A percentile compares a stretch with the other conserved stretches of the same genome.
Evolutionary conservation across 441 rosid species (phyloP).

Genomic region (Eutrema salsugineum): DNA sequence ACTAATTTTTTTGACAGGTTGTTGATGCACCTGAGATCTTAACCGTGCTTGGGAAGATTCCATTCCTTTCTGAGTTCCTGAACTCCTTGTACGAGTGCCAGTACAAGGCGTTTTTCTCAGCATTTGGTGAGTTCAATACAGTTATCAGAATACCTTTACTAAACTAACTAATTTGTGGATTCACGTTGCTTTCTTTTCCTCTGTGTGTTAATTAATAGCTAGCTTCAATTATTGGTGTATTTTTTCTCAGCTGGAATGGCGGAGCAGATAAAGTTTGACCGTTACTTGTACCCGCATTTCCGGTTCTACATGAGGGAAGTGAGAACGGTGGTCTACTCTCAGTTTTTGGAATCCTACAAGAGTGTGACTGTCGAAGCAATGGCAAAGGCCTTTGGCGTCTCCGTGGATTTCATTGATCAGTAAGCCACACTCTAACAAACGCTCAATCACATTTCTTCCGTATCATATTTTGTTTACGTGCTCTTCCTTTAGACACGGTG

Average conservation of each 20-base stretch:
- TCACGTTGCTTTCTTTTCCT: neutral
- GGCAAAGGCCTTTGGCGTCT: constrained; percentile 97
- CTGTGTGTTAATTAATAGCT: neutral
- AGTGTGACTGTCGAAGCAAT: constrained; percentile 96
- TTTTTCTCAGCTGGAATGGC: constrained; percentile 72
- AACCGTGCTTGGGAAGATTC: constrained; percentile 96
- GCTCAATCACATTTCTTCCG: neutral
- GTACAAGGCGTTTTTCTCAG: constrained; percentile 86
- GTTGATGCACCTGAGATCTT: constrained; percentile 99
- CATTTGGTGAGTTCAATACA: constrained; percentile 68
- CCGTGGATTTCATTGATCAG: constrained; percentile 91
- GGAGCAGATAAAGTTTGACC: constrained; percentile 87
- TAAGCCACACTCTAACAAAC: constrained; percentile 40
- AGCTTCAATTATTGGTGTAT: constrained; percentile 5
- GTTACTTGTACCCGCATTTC: constrained; percentile 92
- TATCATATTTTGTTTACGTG: neutral
- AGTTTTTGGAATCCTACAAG: constrained; percentile 92
- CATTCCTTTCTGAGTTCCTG: constrained; percentile 82
- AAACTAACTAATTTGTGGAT: neutral
- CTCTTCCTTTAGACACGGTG: neutral
- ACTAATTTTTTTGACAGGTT: constrained; percentile 53
- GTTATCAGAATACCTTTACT: neutral
- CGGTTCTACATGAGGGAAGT: constrained; percentile 99
- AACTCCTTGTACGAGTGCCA: constrained; percentile 91
- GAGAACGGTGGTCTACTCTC: constrained; percentile 89